These are phyloP conservation scores for Stellera chamaejasme DNA, from an alignment of 345 rosid genomes.

Conservation along the genomic window DNA sequence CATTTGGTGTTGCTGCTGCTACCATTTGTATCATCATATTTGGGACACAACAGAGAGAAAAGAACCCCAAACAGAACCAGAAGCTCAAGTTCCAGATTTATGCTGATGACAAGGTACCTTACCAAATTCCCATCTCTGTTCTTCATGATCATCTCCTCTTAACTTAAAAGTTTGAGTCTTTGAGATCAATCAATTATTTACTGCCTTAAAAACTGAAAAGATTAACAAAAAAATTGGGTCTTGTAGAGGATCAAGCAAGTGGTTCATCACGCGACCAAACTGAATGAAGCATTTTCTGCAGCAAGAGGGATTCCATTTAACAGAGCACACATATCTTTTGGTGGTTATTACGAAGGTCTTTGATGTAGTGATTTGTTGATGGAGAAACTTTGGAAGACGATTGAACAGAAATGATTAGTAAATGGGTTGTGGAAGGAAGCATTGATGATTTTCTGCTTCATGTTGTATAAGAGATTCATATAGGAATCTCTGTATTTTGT, in stretches of 20 bases:
- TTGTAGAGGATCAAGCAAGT: constrained; percentile 67
- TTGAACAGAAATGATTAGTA: neutral
- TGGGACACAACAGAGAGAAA: constrained; percentile 51
- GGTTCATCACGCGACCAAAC: constrained; percentile 50
- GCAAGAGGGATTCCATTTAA: constrained; percentile 60
- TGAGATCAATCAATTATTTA: neutral
- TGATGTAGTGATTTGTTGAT: constrained; percentile 16
- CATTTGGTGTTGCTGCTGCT: constrained; percentile 93
- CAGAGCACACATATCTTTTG: constrained; percentile 67
- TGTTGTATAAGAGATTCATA: constrained; percentile 3
- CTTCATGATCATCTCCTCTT: neutral
- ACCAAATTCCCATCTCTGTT: neutral
- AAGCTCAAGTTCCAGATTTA: constrained; percentile 59
- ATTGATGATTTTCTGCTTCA: neutral
- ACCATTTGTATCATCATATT: constrained; percentile 58
- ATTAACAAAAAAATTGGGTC: neutral
- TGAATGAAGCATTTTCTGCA: constrained; percentile 63
- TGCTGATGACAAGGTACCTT: constrained; percentile 61
- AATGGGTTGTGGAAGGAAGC: constrained; percentile 4
- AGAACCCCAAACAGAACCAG: constrained; percentile 34
- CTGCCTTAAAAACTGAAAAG: too few species aligned
- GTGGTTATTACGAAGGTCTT: constrained; percentile 60
- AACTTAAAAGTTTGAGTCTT: neutral
- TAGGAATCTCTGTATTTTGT: constrained; percentile 12
- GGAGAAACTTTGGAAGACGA: neutral